phyloP scores from a whole-genome alignment of 306 rosid species.

The Cyamopsis tetragonoloba region DNA sequence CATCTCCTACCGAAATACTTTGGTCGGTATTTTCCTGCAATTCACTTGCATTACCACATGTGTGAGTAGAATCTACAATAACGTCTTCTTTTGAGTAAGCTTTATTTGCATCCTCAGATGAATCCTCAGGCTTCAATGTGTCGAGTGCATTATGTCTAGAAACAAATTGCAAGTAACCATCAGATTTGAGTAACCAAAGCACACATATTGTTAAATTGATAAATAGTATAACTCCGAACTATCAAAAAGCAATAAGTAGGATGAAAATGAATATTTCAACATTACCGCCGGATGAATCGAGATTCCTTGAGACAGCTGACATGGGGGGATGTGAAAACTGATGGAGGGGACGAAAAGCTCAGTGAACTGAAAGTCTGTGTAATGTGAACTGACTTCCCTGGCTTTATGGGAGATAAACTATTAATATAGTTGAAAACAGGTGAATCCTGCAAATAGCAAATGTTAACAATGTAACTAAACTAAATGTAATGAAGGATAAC shows the following conservation, averaged over 20 bases:
- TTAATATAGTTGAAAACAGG: constrained; percentile 76
- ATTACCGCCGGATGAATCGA: constrained; percentile 63
- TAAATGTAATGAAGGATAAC: background rate
- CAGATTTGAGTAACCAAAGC: background rate
- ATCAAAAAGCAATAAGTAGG: background rate
- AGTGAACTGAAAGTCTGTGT: constrained; percentile 71
- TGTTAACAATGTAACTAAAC: background rate
- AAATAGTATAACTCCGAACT: background rate
- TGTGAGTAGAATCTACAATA: constrained; percentile 27
- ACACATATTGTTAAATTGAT: background rate
- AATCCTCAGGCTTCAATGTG: constrained; percentile 40
- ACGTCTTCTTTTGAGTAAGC: constrained; percentile 34
- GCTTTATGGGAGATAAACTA: constrained; percentile 82
- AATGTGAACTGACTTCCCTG: constrained; percentile 58
- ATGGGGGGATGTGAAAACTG: constrained; percentile 89
- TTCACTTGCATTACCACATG: constrained; percentile 28
- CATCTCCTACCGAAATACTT: constrained; percentile 31
- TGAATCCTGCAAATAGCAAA: constrained; percentile 67
- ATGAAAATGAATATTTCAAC: background rate
- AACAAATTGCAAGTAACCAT: background rate
- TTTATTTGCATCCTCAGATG: constrained; percentile 45
- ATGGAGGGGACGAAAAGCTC: constrained; percentile 66
- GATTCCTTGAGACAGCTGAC: constrained; percentile 68
- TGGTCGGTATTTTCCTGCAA: constrained; percentile 36
- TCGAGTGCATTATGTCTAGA: constrained; percentile 47